These are phyloP conservation scores for Tuber magnatum DNA, from an alignment of 495 filamentous ascomycete genomes.

Conservation along the genomic window DNA sequence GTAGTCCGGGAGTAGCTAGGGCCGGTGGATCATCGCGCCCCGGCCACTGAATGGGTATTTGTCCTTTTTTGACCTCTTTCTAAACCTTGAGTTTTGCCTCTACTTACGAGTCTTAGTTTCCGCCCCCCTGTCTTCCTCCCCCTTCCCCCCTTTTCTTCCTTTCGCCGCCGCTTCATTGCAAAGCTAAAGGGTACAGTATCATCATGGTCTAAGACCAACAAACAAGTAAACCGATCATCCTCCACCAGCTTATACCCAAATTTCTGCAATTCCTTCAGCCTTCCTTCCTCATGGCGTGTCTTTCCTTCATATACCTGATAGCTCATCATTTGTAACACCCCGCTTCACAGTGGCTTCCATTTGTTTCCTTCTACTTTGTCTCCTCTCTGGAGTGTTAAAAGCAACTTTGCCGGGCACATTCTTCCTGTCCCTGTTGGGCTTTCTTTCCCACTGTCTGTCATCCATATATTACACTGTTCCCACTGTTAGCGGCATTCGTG, in stretches of 20 bases:
- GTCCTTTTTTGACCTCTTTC: background rate
- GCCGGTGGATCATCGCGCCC: background rate
- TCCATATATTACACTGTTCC: background rate
- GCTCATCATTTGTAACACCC: background rate
- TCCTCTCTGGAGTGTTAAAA: background rate
- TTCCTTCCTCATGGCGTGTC: background rate
- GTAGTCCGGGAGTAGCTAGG: background rate
- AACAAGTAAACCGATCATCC: background rate
- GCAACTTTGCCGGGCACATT: background rate
- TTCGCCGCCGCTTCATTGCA: background rate
- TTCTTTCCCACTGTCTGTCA: background rate
- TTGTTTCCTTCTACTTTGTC: background rate
- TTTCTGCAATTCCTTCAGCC: background rate
- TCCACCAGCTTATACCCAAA: background rate
- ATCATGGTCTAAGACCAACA: background rate
- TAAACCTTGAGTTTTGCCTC: background rate
- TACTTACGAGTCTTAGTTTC: constrained; percentile 4
- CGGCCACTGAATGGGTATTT: background rate
- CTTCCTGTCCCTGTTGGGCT: background rate
- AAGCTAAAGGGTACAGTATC: background rate
- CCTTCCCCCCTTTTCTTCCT: background rate
- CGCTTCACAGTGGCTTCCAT: background rate
- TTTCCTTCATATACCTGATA: background rate
- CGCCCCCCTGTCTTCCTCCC: background rate
- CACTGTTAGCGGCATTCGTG: background rate